These are phyloP conservation scores for Fragaria iinumae DNA, from an alignment of 306 rosid genomes.

Conservation along the genomic window DNA sequence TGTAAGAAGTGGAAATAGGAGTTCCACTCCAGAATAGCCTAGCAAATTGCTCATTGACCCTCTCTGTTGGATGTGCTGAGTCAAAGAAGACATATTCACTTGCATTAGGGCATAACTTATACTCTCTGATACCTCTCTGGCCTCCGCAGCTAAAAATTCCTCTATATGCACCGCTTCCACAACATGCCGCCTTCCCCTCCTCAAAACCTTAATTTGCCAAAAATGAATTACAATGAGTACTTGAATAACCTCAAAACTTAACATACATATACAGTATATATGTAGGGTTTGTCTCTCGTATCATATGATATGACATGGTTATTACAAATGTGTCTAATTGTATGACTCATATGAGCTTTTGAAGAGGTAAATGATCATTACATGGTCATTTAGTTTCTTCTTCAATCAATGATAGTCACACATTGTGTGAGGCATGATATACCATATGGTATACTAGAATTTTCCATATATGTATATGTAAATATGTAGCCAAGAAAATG, in stretches of 20 bases:
- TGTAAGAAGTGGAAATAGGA: neutral
- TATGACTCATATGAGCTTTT: no score
- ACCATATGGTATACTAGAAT: no score
- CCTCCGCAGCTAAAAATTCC: constrained; percentile 49
- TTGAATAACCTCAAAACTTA: neutral
- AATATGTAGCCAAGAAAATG: neutral
- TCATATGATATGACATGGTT: no score
- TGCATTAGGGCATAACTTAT: neutral
- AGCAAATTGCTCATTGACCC: constrained; percentile 27
- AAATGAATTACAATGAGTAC: neutral
- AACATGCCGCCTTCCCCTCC: constrained; percentile 17
- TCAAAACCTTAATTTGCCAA: constrained; percentile 22
- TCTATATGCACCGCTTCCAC: constrained; percentile 50
- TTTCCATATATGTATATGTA: no score
- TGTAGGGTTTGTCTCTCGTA: no score
- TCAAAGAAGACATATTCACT: neutral
- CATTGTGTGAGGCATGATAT: no score
- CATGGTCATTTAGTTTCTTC: no score
- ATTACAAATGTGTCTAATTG: no score
- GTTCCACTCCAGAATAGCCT: constrained; percentile 36
- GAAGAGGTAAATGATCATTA: no score
- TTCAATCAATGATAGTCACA: no score
- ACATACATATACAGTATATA: no score
- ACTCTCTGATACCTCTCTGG: neutral
- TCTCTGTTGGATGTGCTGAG: constrained; percentile 40